Conservation (phyloP, 2,329 filamentous ascomycete genomes). For the Cordyceps militaris region DNA sequence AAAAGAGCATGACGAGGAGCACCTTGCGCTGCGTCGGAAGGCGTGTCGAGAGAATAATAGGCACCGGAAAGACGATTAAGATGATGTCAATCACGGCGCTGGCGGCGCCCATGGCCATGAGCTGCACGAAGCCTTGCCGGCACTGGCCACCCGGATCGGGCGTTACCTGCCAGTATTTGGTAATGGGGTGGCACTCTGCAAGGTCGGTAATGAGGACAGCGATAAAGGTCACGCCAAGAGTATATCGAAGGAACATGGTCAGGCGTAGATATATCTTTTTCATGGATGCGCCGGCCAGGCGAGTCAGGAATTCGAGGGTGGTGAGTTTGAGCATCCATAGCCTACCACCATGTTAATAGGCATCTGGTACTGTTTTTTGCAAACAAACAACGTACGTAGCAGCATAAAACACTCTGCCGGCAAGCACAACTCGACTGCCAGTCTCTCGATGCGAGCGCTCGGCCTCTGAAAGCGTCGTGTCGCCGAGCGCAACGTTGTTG, state of each 20-base stretch:
- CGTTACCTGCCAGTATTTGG: conserved; percentile 66
- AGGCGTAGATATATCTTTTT: conserved; percentile 63
- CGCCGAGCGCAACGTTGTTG: conserved; percentile 65
- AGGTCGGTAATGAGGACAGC: conserved; percentile 73
- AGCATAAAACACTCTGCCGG: conserved; percentile 74
- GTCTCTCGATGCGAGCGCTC: conserved; percentile 56
- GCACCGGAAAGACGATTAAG: conserved; percentile 77
- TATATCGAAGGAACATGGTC: conserved; percentile 62
- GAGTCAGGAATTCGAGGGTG: conserved; percentile 81
- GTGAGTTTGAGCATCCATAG: conserved; percentile 87
- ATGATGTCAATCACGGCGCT: conserved; percentile 81
- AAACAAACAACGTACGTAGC: conserved; percentile 57
- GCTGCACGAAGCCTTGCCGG: conserved; percentile 73
- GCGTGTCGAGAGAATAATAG: conserved; percentile 71
- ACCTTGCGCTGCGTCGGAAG: conserved; percentile 71
- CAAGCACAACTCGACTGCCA: conserved; percentile 72
- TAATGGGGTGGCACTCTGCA: conserved; percentile 68
- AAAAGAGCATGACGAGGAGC: conserved; percentile 70
- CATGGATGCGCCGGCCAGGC: conserved; percentile 74
- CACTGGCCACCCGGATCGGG: conserved; percentile 78
- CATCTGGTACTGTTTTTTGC: not conserved
- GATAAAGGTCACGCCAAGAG: conserved; percentile 66
- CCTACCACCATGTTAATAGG: conserved; percentile 35
- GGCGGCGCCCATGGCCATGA: conserved; percentile 75
- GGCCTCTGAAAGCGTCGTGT: conserved; percentile 39